Percentiles rank a stretch among this genome's conserved stretches.
These are phyloP conservation scores for Quercus tomentella DNA, from an alignment of 331 rosid species.

Conservation along the genomic window DNA sequence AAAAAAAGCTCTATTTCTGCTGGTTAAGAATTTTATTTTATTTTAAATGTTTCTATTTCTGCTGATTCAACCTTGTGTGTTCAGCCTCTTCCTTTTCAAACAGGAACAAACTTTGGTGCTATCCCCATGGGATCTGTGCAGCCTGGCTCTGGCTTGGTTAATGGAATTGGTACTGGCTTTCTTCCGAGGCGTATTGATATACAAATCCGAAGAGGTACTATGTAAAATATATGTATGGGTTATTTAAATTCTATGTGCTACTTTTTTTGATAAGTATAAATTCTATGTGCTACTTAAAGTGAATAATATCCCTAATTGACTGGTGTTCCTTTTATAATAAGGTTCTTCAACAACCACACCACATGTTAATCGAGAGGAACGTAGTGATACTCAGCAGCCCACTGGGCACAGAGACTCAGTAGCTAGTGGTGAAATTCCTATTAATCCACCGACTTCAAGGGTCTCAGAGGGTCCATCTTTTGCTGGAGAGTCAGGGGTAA, in stretches of 20 bases:
- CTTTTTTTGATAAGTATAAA: neutral
- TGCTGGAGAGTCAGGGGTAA: slow-evolving; percentile 62
- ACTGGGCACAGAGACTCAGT: slow-evolving; percentile 54
- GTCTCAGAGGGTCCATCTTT: slow-evolving; percentile 42
- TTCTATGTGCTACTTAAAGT: slow-evolving; percentile 1
- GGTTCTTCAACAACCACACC: slow-evolving; percentile 61
- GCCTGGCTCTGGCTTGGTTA: slow-evolving; percentile 61
- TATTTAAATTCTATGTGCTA: neutral
- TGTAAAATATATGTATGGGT: neutral
- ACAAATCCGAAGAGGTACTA: slow-evolving; percentile 87
- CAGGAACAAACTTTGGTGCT: slow-evolving; percentile 66
- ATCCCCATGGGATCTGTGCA: slow-evolving; percentile 73
- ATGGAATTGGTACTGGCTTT: slow-evolving; percentile 63
- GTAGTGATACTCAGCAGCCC: slow-evolving; percentile 43
- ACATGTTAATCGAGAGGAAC: slow-evolving; percentile 58
- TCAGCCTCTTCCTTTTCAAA: slow-evolving; percentile 95
- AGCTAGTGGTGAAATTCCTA: slow-evolving; percentile 46
- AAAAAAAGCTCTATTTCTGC: no score
- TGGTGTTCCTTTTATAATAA: slow-evolving; percentile 29
- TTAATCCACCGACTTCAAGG: slow-evolving; percentile 53
- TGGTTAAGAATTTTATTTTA: neutral
- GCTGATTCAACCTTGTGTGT: slow-evolving; percentile 44
- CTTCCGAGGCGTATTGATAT: slow-evolving; percentile 93
- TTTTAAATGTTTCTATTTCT: slow-evolving; percentile 11
- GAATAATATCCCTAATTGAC: slow-evolving; percentile 9